phyloP scores from a whole-genome alignment of 371 early-diverging fungal genomes.

The Mucor saturninus region DNA sequence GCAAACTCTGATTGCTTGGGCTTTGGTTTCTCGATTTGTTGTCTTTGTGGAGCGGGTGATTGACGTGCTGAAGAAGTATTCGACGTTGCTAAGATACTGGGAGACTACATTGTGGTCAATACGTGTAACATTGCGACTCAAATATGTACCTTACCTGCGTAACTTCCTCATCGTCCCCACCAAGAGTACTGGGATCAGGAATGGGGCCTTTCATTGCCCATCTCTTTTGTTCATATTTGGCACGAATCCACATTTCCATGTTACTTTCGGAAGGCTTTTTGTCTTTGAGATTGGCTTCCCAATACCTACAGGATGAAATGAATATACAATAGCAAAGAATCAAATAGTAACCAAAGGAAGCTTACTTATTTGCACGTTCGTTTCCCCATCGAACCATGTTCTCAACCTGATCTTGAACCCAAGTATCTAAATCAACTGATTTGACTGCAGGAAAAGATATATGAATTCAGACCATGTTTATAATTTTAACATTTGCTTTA shows the following conservation, averaged over 20 bases:
- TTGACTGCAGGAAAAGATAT: slow-evolving; percentile 58
- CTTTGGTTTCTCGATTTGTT: slow-evolving; percentile 17
- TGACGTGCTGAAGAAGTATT: slow-evolving; percentile 15
- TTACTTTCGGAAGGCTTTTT: slow-evolving; percentile 59
- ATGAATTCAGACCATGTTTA: neutral
- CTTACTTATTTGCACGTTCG: slow-evolving; percentile 72
- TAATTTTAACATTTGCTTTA: neutral
- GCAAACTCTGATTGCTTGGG: slow-evolving; percentile 41
- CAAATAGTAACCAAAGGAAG: neutral
- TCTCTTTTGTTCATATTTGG: slow-evolving; percentile 85
- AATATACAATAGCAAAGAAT: neutral
- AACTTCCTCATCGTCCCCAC: slow-evolving; percentile 41
- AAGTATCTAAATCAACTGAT: slow-evolving; percentile 84
- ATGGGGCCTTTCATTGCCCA: slow-evolving; percentile 75
- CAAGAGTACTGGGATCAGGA: slow-evolving; percentile 75
- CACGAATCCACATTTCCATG: slow-evolving; percentile 83
- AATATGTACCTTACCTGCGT: slow-evolving; percentile 5
- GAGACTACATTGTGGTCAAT: neutral
- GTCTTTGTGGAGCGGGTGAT: slow-evolving; percentile 21
- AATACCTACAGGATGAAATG: slow-evolving; percentile 45
- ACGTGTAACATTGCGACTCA: neutral
- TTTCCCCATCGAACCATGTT: slow-evolving; percentile 88
- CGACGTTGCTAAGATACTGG: neutral
- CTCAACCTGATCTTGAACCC: slow-evolving; percentile 86
- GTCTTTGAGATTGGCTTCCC: slow-evolving; percentile 66